phyloP scores from a whole-genome alignment of 495 filamentous ascomycete genomes.

The Daldinia loculata region DNA sequence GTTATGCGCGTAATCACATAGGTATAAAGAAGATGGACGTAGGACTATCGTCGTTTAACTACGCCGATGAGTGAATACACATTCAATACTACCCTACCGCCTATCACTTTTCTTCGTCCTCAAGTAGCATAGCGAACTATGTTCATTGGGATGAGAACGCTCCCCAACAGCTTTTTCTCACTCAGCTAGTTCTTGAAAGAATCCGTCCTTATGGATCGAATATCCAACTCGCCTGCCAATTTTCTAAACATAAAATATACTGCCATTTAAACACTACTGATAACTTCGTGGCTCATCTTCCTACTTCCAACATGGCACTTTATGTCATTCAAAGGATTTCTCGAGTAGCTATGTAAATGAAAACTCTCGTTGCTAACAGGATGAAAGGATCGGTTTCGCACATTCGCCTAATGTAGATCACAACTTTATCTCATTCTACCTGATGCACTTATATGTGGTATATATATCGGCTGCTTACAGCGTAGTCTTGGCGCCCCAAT shows the following conservation, averaged over 20 bases:
- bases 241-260: neutral
- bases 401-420: neutral
- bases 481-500: constrained; percentile 2
- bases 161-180: neutral
- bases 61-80: neutral
- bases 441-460: neutral
- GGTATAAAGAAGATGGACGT: neutral
- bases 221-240: neutral
- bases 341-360: neutral
- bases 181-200: neutral
- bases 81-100: neutral
- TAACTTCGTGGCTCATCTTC: neutral
- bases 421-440: constrained; percentile 1
- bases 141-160: neutral
- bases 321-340: neutral
- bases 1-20: neutral
- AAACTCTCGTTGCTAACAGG: neutral
- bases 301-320: neutral
- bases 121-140: neutral
- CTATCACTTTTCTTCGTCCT: neutral
- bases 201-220: neutral
- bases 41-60: neutral
- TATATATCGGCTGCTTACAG: neutral
- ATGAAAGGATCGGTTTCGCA: neutral
- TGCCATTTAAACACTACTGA: neutral